These are phyloP conservation scores for Populus hybrid DNA, from an alignment of 441 rosid genomes.

Conservation along the genomic window DNA sequence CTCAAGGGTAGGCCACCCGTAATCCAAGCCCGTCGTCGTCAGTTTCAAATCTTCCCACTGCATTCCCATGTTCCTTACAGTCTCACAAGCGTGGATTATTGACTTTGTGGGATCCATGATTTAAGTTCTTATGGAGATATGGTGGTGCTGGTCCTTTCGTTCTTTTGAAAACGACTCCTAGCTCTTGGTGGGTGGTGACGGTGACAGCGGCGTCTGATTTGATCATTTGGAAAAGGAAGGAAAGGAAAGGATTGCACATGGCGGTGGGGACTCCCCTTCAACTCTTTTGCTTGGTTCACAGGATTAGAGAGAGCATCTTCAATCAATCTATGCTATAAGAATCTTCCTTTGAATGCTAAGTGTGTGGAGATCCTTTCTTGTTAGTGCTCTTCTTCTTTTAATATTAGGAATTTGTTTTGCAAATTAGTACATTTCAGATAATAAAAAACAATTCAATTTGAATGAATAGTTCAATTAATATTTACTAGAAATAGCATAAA, in stretches of 20 bases:
- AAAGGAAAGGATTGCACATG: constrained; percentile 10
- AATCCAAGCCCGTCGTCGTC: not conserved
- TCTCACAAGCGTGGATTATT: not conserved
- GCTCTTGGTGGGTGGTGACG: not conserved
- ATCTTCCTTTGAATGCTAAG: constrained; percentile 23
- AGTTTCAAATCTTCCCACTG: not conserved
- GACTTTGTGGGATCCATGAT: not conserved
- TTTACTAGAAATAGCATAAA: not conserved
- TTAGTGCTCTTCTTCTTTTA: not conserved
- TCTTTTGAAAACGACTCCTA: not conserved
- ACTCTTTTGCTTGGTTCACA: not conserved
- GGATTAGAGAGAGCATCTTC: not conserved
- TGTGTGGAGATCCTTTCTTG: constrained; percentile 17
- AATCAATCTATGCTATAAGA: not conserved
- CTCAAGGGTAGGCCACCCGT: not conserved
- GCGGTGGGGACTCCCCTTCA: constrained; percentile 24
- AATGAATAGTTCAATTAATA: too few relatives aligned
- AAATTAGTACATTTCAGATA: too few relatives aligned
- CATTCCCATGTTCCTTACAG: not conserved
- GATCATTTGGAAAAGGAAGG: too few relatives aligned
- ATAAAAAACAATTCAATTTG: too few relatives aligned
- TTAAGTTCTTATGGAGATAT: too few relatives aligned
- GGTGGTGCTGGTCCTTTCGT: not conserved
- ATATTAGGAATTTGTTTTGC: too few relatives aligned
- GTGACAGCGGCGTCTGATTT: too few relatives aligned